Base-by-base conservation (phyloP, 257 asterid genomes). In the Thymus mandschuricus region DNA sequence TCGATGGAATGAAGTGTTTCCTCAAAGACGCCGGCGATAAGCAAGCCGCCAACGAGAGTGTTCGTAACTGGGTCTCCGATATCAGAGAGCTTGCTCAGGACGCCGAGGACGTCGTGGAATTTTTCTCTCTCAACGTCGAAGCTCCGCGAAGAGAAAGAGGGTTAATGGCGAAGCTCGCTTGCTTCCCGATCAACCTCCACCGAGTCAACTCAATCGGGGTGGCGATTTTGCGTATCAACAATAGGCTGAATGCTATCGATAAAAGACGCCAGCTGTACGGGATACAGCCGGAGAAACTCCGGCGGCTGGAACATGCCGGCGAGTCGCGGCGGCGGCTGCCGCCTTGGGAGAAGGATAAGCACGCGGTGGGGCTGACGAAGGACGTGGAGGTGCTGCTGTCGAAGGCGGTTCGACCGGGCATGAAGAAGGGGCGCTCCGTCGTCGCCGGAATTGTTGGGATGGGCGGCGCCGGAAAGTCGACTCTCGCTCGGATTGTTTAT, bases 91-190 rank as follows among this genome's bases (percentile, higher is more conserved):
- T 64, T 21, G 76, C 79, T 15, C 76, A 64, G 6, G 77, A 63
- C 52, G 68, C 81, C 8, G 81, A 80, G 59, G 84, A 80, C 68
- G 60, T 33, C 38, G 43, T 76, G 13, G 66, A 67, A 34, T 13
- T 59, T 13, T 73, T 76, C 64, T 29, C 43, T 65, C 54, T 41
- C 62, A 64, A 79, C 44, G 64, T 60, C 11, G 68, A 33, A 45
- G 50, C 50, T 45, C 50, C 50, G 1, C 52, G 35, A 34, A 35
- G 29, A 8, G 10, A 15, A 46, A 52, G 45, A 33, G 45, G 28
- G 21, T 10, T 63, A 29, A 49, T 38, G 8, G 60, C 5, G 9
- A 49, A 29, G 3, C 13, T 10, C 9, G 46, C 29, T 3, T 51
- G 21, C 69, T 35, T 12, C 0, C 56, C 74, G 1, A 0, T 1